phyloP scores from a whole-genome alignment of 768 basidiomycete species.

The Nidularia sp. region DNA sequence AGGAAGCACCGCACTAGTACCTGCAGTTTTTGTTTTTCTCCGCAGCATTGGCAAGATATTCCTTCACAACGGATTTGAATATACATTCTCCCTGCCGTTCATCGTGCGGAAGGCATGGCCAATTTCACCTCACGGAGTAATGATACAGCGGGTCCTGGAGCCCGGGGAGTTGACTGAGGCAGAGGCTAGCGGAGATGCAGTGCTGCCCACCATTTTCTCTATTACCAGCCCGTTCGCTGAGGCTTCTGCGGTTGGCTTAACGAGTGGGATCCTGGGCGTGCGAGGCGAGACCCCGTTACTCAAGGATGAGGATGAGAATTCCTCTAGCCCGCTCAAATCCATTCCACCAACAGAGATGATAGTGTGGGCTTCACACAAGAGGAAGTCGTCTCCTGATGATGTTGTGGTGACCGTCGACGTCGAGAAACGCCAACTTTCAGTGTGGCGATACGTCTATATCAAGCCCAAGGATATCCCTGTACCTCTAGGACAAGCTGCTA shows the following conservation, averaged over 20 bases:
- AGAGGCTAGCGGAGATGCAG: conserved; percentile 56
- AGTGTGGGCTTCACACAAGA: conserved; percentile 51
- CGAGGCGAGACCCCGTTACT: conserved; percentile 29
- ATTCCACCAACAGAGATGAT: conserved; percentile 64
- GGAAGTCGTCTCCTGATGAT: conserved; percentile 36
- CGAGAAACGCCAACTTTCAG: conserved; percentile 46
- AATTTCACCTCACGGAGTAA: conserved; percentile 69
- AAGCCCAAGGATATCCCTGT: conserved; percentile 43
- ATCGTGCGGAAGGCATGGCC: conserved; percentile 79
- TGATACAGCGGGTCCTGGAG: conserved; percentile 74
- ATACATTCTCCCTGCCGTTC: conserved; percentile 78
- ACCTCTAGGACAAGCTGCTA: conserved; percentile 5
- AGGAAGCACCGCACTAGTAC: conserved; percentile 34
- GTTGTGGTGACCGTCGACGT: conserved; percentile 57
- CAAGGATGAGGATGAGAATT: conserved; percentile 53
- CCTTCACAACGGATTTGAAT: conserved; percentile 66
- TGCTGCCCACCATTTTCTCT: conserved; percentile 79
- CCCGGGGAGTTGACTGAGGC: conserved; percentile 64
- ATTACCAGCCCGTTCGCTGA: conserved; percentile 76
- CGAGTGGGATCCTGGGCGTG: conserved; percentile 54
- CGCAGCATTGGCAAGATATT: conserved; percentile 72
- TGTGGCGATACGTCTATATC: conserved; percentile 74
- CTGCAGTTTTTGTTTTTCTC: conserved; percentile 74
- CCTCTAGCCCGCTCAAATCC: conserved; percentile 44
- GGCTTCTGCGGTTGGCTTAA: conserved; percentile 65